These are phyloP conservation scores for Rusavskia elegans DNA, from an alignment of 495 filamentous ascomycete genomes.

Conservation along the genomic window DNA sequence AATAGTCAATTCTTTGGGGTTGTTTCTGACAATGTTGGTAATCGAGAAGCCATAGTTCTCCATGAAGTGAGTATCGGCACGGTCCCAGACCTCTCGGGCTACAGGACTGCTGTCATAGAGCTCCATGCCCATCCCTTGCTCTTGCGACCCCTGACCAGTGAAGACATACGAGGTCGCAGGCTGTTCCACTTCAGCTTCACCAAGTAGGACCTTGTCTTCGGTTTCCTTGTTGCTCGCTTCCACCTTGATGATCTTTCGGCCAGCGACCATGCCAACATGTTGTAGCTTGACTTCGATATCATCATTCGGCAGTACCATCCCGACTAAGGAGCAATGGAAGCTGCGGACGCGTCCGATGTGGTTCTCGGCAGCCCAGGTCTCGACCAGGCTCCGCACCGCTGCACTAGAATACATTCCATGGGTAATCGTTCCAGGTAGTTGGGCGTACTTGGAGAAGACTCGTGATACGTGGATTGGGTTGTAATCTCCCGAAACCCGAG, in stretches of 20 bases:
- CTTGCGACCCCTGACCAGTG: constrained; percentile 93
- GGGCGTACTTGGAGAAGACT: constrained; percentile 89
- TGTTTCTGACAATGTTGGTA: constrained; percentile 97
- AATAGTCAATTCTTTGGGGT: constrained; percentile 96
- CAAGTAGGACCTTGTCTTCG: constrained; percentile 86
- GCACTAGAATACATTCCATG: constrained; percentile 99
- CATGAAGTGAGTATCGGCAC: constrained; percentile 93
- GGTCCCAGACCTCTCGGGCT: constrained; percentile 94
- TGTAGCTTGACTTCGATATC: constrained; percentile 84
- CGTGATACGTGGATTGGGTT: constrained; percentile 98
- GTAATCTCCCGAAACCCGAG: constrained; percentile 92
- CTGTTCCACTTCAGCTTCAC: constrained; percentile 96
- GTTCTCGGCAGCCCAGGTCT: constrained; percentile 98
- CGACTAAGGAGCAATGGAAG: constrained; percentile 86
- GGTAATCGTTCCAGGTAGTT: constrained; percentile 88
- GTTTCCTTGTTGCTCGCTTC: constrained; percentile 86
- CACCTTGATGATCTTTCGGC: constrained; percentile 97
- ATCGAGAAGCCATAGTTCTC: constrained; percentile 98
- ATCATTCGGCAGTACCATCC: constrained; percentile 96
- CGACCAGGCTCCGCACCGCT: constrained; percentile 91
- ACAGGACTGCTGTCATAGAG: constrained; percentile 84
- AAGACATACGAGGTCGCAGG: constrained; percentile 97
- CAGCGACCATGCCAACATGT: constrained; percentile 94
- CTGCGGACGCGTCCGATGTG: constrained; percentile 93
- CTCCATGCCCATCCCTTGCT: constrained; percentile 99